phyloP scores from a whole-genome alignment of 768 basidiomycete genomes.

The Leccinum broughii region DNA sequence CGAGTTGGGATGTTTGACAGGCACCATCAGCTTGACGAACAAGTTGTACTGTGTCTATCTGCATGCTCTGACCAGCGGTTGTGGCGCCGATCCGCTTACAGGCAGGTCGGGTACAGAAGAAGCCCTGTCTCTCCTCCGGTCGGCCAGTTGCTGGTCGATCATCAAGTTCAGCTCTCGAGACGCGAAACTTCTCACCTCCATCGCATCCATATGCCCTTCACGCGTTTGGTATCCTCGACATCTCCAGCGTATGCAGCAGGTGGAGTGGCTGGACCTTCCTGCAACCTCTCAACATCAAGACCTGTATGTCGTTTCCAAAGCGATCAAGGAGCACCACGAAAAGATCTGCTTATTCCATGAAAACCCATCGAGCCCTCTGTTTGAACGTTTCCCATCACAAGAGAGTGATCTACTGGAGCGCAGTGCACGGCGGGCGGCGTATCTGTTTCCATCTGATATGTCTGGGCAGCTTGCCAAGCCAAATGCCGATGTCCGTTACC shows the following conservation, averaged over 20 bases:
- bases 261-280: conserved; percentile 31
- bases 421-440: conserved; percentile 8
- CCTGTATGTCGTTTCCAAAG: conserved; percentile 23
- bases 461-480: not conserved
- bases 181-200: conserved; percentile 24
- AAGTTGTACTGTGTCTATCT: too few species aligned
- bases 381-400: not conserved
- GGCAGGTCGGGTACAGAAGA: not conserved
- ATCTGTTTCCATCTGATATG: conserved; percentile 9
- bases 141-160: conserved; percentile 40
- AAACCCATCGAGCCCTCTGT: not conserved
- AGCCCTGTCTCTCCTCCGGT: conserved; percentile 17
- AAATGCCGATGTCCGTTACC: conserved; percentile 11
- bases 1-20: too few species aligned
- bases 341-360: conserved; percentile 13
- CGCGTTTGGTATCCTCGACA: conserved; percentile 8
- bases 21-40: too few species aligned
- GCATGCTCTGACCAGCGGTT: not conserved
- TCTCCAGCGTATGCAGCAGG: conserved; percentile 34
- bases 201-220: conserved; percentile 34
- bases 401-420: conserved; percentile 16
- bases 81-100: not conserved
- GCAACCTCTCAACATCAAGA: conserved; percentile 30
- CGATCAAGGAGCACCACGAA: conserved; percentile 29
- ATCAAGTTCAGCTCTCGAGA: conserved; percentile 30